A percentile compares a stretch with the other conserved stretches of the same genome.
Evolutionary conservation across 108 stramenopile species (phyloP).

Genomic region (Nitzschia putrida): DNA sequence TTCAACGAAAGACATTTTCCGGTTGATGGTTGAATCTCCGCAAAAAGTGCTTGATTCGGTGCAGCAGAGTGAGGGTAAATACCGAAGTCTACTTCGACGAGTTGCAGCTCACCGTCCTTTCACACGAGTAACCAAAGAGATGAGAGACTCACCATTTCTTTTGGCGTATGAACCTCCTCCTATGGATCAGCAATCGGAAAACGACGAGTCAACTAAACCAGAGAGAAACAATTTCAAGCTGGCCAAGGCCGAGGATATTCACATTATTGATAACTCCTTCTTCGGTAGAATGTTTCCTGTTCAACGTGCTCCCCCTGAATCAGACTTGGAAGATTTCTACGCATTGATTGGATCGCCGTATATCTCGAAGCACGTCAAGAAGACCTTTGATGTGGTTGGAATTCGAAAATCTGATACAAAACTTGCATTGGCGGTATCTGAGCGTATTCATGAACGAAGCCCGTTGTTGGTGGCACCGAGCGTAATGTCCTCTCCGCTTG

Average conservation of each 20-base stretch:
- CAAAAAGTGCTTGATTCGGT: conserved; percentile 47
- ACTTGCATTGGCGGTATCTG: conserved; percentile 42
- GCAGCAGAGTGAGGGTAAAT: conserved; percentile 51
- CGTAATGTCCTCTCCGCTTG: conserved; percentile 68
- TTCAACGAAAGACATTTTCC: conserved; percentile 52
- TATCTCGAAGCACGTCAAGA: conserved; percentile 67
- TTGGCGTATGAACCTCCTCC: conserved; percentile 53
- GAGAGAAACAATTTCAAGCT: conserved; percentile 21
- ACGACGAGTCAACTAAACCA: conserved; percentile 30
- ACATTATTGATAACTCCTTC: conserved; percentile 79
- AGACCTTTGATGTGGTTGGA: conserved; percentile 64
- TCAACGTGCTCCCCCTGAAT: conserved; percentile 65
- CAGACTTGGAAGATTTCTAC: conserved; percentile 75
- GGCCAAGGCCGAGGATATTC: conserved; percentile 69
- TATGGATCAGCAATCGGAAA: not conserved
- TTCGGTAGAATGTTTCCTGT: conserved; percentile 63
- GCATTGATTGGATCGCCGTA: conserved; percentile 58
- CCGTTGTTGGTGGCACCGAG: conserved; percentile 72
- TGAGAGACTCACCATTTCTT: conserved; percentile 67
- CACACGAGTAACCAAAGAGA: conserved; percentile 49
- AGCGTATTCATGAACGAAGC: conserved; percentile 60
- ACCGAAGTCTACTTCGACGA: conserved; percentile 61
- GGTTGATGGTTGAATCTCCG: conserved; percentile 41
- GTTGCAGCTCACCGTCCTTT: conserved; percentile 77
- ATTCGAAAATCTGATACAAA: conserved; percentile 30